Base-by-base conservation (phyloP, 2,329 filamentous ascomycete genomes). In the Scopulariopsis brevicaulis region DNA sequence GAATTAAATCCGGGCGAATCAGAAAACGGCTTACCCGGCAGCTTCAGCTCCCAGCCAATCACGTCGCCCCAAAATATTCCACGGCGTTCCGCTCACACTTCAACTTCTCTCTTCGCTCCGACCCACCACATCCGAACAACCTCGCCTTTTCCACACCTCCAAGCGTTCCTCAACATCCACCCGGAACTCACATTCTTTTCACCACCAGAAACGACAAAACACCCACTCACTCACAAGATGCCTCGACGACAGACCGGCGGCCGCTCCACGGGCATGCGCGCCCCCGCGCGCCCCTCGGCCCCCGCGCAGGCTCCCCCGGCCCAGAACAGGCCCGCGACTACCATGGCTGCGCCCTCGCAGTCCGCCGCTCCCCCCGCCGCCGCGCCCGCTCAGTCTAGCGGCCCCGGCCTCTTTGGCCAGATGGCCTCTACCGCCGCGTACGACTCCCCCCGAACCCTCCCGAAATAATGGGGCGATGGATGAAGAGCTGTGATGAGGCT, bases 401-500 rank as follows among this genome's bases (percentile, higher is more conserved):
- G 91, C 32, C 86, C 90, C 5, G 93, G 94, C 63, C 80, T 99
- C 12, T 90, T 99, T 65, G 93, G 90, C 60, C 90, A 97, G 80
- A 96, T 99, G 89, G 94, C 94, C 64, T 91, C 86, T 70, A 99
- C 94, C 59, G 94, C 94, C 72, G 94, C 94, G 93, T 97, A 86
- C 78, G 91, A 24, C n/a, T 54, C 14, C 24, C 50, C 28, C 54
- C n/a, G n/a, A 24, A 34, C 54, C 53, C 28, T 28, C 25, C 11
- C 57, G 34, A 28, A n/a, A n/a, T n/a, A n/a, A 43, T 53, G 59
- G 48, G 28, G 11, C 25, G 40, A 40, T 50, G 20, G n/a, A 18
- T 20, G n/a, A 22, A 20, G 32, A 24, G 24, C 12, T 11, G 48
- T 14, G 48, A 51, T 24, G 15, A 8, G 4, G 28, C 28, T 32